Base-by-base conservation (phyloP, 306 rosid genomes). In the Ormosia semicastrata region DNA sequence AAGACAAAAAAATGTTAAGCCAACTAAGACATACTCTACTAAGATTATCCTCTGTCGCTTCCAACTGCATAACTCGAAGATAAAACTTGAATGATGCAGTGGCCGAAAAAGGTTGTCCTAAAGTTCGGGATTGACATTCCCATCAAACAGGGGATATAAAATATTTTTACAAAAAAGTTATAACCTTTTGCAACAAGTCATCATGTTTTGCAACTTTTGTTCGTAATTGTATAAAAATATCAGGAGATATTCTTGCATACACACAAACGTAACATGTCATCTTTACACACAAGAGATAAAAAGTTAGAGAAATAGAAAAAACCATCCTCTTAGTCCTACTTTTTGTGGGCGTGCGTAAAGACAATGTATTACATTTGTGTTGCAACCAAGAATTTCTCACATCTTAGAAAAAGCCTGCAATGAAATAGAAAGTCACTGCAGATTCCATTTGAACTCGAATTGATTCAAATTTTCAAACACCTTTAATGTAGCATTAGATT, bases 401-500 rank as follows among this genome's bases (percentile, higher is more conserved):
- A 75, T 75, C 47, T 75, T 46, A 75, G 47, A 75, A 75, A 73
- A 66, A 75, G 63, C 6, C 62, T 74, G 76, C 81, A 66, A 57
- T 4, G 44, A 66, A 13, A 8, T 24, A 34, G 54, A 58, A 56
- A 75, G 76, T 33, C 63, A 56, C 32, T 11, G 52, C 53, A 69
- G 40, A 58, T n/a, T 68, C 29, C 37, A 53, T 66, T 39, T 66
- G 30, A 18, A 66, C 4, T 66, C 37, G 7, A 4, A 36, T 34
- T 46, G 54, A 56, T 11, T 78, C 59, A 78, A 54, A 53, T 56
- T 14, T 3, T 47, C 1, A 0, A 49, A 49, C 52, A 65, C 5
- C 53, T 34, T 63, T 36, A 32, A 11, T 5, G 66, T 24, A 37
- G 58, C 29, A 5, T 18, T 24, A 47, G 49, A 76, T 49, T 47